Evolutionary conservation across 2,329 filamentous ascomycete genomes (phyloP), one percentile per base, ranked within the genome.

Genomic region (Talaromyces sp.): DNA sequence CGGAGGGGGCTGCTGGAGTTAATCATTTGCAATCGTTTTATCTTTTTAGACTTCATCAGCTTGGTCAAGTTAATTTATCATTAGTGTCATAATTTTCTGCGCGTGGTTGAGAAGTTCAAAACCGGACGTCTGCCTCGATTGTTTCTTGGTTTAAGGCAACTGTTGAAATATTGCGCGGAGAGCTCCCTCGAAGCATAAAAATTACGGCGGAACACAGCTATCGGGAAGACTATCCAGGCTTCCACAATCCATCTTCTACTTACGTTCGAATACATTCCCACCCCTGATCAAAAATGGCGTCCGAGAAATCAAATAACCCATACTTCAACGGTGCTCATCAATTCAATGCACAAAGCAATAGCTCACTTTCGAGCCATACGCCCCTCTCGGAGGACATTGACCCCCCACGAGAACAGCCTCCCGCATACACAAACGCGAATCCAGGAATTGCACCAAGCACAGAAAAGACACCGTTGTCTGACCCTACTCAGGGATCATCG

Each of bases 381-480:
- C n/a, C 14, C 18, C 12, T 50, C 25, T 59, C 57, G 1, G 31
- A 50, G 8, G 31, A 39, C 5, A 28, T 39, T 33, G 9, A 33
- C 25, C 11, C 28, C 31, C 16, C n/a, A 3, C 42, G 50, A 18
- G 57, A 59, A 18, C 31, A 59, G 16, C 57, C 57, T 1, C 57
- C 57, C 11, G 57, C 57, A 50, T 59, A 59, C 35, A 37, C 31
- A 39, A 50, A 31, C 42, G 21, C 57, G 28, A 39, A 18, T 35
- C 3, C 44, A 39, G 25, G 11, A 35, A 12, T 18, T 2, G 21
- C 7, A n/a, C 18, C n/a, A 18, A 37, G 16, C 5, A 48, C 40
- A n/a, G 39, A 54, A 37, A 54, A 37, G n/a, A 7, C 50, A 6
- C 4, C 31, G 9, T 11, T n/a, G 18, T 18, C 52, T n/a, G 21